Evolutionary conservation across 2,329 filamentous ascomycete species (phyloP).

Genomic region (Dothistroma pini): DNA sequence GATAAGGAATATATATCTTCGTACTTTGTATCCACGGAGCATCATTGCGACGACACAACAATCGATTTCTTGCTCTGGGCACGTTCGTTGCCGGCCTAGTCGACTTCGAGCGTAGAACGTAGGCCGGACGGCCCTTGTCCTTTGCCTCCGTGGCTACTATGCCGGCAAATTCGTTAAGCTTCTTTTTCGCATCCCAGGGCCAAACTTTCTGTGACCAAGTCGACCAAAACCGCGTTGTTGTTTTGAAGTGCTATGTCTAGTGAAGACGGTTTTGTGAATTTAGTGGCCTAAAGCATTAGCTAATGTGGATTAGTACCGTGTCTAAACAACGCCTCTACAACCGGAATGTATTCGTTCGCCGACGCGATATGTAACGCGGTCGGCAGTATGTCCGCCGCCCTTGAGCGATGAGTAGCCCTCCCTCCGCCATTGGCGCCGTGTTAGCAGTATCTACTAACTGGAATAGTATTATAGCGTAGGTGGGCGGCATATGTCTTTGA

Average conservation of each 20-base stretch:
- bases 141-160: background rate
- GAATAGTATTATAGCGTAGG: too few relatives aligned
- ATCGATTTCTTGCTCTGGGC: background rate
- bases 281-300: background rate
- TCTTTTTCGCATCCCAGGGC: background rate
- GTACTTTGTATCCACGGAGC: background rate
- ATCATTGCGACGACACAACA: background rate
- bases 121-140: background rate
- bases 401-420: too few relatives aligned
- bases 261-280: background rate
- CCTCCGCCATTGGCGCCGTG: too few relatives aligned
- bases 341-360: background rate
- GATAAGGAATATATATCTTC: background rate
- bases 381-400: too few relatives aligned
- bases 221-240: background rate
- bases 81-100: background rate
- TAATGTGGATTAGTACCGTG: constrained; percentile 5
- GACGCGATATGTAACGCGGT: constrained; percentile 5
- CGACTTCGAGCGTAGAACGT: background rate
- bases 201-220: background rate
- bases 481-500: too few relatives aligned
- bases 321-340: constrained; percentile 1
- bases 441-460: too few relatives aligned
- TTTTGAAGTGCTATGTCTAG: background rate
- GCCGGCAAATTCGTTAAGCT: background rate